Base-by-base conservation (phyloP, 1,284 basidiomycete species). In the Cystobasidium slooffiae region DNA sequence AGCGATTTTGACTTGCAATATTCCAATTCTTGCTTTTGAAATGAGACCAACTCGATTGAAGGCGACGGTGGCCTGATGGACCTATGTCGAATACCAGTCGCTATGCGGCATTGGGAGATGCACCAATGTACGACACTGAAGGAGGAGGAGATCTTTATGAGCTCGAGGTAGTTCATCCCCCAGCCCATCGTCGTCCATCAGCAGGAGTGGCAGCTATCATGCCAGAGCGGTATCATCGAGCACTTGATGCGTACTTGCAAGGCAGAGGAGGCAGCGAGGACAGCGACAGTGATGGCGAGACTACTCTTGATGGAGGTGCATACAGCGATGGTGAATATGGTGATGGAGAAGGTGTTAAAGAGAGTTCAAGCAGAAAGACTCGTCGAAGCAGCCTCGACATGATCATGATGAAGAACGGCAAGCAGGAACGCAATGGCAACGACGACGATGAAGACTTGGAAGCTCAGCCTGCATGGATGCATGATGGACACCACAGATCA, bases 221-320 rank as follows among this genome's bases (percentile, higher is more conserved):
- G 66, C 66, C 66, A 37, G 53, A 41, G 10, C 43, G 52, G 8
- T 59, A 56, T 49, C 52, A 56, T 41, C 52, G 55, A 8, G 53
- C 41, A 20, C 66, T 68, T 12, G 46, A 55, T 39, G 24, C 37
- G 18, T 56, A 56, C 66, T 53, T 56, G 46, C 52, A 63, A 63
- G 61, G 61, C 61, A 63, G 46, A 41, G 39, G 46, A 12, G 55
- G 44, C 3, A 58, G 39, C 39, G 24, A 56, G 66, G 66, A 68
- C 39, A 68, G 66, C 66, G 66, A 68, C 39, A 68, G 66, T 44
- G 66, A 68, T 39, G 44, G 64, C 6, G 64, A 67, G 9, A 52
- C 37, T 14, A 52, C 64, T 6, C 7, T 37, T 12, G 10, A 39
- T 41, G 49, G 56, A 5, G 56, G 47, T 44, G 20, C 22, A 7